These are phyloP conservation scores for Helotiales sp. DNA, from an alignment of 2,329 filamentous ascomycete species.

Conservation along the genomic window DNA sequence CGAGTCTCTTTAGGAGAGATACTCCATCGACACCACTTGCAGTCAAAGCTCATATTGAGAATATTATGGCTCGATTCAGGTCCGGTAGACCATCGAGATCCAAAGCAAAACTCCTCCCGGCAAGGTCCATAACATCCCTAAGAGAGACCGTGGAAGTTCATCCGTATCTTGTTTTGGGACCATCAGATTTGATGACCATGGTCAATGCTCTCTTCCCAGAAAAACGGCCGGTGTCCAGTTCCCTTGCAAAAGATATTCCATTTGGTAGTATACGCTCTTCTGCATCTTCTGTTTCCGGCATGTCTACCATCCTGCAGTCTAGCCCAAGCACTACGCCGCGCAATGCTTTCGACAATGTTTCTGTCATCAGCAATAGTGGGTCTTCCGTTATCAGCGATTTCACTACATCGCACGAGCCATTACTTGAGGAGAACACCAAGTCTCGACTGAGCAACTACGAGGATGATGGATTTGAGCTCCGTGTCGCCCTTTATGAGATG, in stretches of 20 bases:
- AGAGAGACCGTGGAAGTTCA: conserved; percentile 79
- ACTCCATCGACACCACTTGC: conserved; percentile 65
- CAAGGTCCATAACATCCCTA: conserved; percentile 73
- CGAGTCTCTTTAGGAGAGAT: conserved; percentile 51
- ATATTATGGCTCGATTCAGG: conserved; percentile 68
- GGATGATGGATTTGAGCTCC: conserved; percentile 68
- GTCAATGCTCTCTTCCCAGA: conserved; percentile 86
- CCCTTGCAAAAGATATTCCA: conserved; percentile 53
- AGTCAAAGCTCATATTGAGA: conserved; percentile 72
- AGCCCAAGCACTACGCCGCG: conserved; percentile 65
- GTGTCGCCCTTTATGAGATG: conserved; percentile 74
- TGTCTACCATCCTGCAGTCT: conserved; percentile 69
- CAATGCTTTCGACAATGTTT: conserved; percentile 65
- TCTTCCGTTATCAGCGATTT: conserved; percentile 75
- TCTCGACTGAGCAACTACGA: conserved; percentile 59
- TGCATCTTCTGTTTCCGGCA: conserved; percentile 71
- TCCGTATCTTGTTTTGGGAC: conserved; percentile 79
- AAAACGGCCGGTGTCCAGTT: conserved; percentile 64
- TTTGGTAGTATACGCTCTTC: conserved; percentile 68
- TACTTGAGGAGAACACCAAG: conserved; percentile 60
- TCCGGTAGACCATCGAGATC: conserved; percentile 49
- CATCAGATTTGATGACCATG: conserved; percentile 78
- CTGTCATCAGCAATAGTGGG: conserved; percentile 73
- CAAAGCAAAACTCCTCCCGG: conserved; percentile 66
- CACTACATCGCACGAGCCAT: conserved; percentile 67